phyloP scores from a whole-genome alignment of 2,329 filamentous ascomycete species.

The Raffaelea arxii region DNA sequence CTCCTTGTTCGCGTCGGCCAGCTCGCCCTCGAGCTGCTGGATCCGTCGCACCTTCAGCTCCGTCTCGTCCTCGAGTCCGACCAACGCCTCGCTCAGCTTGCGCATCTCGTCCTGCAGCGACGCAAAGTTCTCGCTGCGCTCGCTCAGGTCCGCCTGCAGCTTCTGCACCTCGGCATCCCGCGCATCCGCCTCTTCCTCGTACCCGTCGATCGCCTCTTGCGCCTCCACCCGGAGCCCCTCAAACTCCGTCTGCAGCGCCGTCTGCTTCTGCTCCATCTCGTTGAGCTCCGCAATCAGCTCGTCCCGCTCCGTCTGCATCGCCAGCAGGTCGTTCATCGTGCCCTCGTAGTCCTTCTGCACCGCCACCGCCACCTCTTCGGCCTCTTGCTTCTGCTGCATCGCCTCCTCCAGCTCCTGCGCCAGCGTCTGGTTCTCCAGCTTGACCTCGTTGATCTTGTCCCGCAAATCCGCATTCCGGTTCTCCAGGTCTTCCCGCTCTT shows the following conservation, averaged over 20 bases:
- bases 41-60: conserved; percentile 70
- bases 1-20: conserved; percentile 77
- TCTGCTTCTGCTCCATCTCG: conserved; percentile 31
- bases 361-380: conserved; percentile 47
- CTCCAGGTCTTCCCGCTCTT: conserved; percentile 78
- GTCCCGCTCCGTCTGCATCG: conserved; percentile 74
- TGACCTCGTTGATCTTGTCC: conserved; percentile 77
- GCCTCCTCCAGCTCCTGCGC: conserved; percentile 70
- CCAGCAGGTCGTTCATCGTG: conserved; percentile 69
- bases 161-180: conserved; percentile 61
- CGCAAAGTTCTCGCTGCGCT: conserved; percentile 76
- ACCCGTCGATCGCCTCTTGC: conserved; percentile 54
- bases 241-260: conserved; percentile 46
- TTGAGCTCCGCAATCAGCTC: conserved; percentile 42
- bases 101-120: conserved; percentile 93
- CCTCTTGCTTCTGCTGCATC: conserved; percentile 51
- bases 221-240: conserved; percentile 52
- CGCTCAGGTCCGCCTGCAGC: conserved; percentile 61
- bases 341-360: conserved; percentile 68
- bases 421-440: conserved; percentile 82
- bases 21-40: conserved; percentile 70
- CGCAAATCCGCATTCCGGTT: conserved; percentile 72
- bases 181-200: conserved; percentile 64
- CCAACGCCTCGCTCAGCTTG: conserved; percentile 74
- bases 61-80: conserved; percentile 83